These are phyloP conservation scores for Hemileia vastatrix DNA, from an alignment of 1,284 basidiomycete species.

Conservation along the genomic window DNA sequence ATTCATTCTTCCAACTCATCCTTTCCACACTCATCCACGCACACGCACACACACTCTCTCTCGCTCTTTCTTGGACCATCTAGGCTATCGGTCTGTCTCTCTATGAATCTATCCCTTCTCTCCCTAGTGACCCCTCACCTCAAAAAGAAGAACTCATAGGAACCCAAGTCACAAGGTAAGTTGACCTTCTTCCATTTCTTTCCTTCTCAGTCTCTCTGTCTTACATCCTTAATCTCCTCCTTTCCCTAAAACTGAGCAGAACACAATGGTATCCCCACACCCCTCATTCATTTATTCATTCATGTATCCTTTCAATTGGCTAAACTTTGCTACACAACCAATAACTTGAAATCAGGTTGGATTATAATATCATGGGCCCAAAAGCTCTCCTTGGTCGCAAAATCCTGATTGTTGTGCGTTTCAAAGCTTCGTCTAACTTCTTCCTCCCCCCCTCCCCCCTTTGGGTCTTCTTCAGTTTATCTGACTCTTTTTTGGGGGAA, in stretches of 20 bases:
- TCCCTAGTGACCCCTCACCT: slow-evolving; percentile 13
- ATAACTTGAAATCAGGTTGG: slow-evolving; percentile 6
- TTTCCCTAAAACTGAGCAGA: too few species aligned
- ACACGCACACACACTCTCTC: background rate
- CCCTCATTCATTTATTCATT: too few species aligned
- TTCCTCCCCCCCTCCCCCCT: background rate
- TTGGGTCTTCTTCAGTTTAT: background rate
- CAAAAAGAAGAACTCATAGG: slow-evolving; percentile 22
- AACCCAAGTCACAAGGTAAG: slow-evolving; percentile 18
- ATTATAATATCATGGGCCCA: slow-evolving; percentile 43
- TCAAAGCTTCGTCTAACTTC: too few species aligned
- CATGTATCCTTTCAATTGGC: too few species aligned
- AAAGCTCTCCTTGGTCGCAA: slow-evolving; percentile 66
- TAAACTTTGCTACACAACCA: background rate
- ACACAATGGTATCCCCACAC: too few species aligned
- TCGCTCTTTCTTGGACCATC: too few species aligned
- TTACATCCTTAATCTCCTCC: too few species aligned
- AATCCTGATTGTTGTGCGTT: slow-evolving; percentile 69
- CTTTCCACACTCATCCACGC: too few species aligned
- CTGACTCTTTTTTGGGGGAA: background rate
- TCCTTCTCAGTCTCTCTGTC: too few species aligned
- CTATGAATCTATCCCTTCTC: slow-evolving; percentile 60
- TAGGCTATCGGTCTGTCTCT: slow-evolving; percentile 81
- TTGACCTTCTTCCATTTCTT: too few species aligned
- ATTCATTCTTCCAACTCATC: background rate